These are phyloP conservation scores for Xylaria hypoxylon DNA, from an alignment of 2,329 filamentous ascomycete genomes.

Conservation along the genomic window DNA sequence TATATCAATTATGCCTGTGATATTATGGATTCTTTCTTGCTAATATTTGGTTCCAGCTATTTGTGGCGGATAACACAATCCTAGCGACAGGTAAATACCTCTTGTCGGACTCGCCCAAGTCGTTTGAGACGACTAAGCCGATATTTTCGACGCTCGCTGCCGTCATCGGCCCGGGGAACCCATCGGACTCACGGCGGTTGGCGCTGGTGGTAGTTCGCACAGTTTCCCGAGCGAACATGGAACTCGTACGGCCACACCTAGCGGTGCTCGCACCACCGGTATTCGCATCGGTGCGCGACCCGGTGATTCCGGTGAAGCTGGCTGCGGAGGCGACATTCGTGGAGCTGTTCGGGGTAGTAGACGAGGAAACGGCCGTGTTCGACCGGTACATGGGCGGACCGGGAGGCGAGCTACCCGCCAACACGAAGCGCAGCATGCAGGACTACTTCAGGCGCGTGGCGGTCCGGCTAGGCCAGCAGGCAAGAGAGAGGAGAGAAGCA, in stretches of 20 bases:
- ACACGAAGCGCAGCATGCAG: conserved; percentile 87
- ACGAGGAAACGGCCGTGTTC: conserved; percentile 86
- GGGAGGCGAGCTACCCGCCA: conserved; percentile 72
- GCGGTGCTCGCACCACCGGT: conserved; percentile 82
- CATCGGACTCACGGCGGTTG: conserved; percentile 85
- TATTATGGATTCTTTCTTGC: neutral
- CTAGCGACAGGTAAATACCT: conserved; percentile 93
- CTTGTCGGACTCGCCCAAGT: conserved; percentile 73
- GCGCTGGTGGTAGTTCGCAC: conserved; percentile 90
- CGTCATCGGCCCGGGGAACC: conserved; percentile 80
- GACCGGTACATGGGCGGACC: conserved; percentile 86
- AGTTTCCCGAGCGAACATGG: conserved; percentile 80
- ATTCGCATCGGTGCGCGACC: conserved; percentile 90
- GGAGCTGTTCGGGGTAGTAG: conserved; percentile 87
- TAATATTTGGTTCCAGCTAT: conserved; percentile 64
- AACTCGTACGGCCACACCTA: conserved; percentile 84
- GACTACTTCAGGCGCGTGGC: conserved; percentile 98
- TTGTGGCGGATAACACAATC: conserved; percentile 88
- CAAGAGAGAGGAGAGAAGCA: conserved; percentile 87
- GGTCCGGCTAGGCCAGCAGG: conserved; percentile 84
- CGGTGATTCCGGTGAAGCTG: conserved; percentile 94
- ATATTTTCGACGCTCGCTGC: conserved; percentile 82
- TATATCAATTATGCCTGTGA: conserved; percentile 16
- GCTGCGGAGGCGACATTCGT: conserved; percentile 95
- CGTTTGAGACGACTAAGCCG: conserved; percentile 80